phyloP scores from a whole-genome alignment of 1,139 yeast species.

The Kodamaea plutei region DNA sequence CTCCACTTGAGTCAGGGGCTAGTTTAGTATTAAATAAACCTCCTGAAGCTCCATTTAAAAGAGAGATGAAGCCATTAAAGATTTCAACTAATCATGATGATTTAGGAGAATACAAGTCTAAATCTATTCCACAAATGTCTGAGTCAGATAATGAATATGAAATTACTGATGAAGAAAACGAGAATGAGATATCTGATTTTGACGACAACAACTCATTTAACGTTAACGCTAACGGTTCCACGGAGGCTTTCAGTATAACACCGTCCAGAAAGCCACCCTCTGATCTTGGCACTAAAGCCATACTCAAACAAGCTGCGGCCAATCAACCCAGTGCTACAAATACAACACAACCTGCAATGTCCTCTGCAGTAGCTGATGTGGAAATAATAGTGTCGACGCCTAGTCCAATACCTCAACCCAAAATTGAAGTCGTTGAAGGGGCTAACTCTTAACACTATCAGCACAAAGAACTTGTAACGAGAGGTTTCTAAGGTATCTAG shows the following conservation, averaged over 20 bases:
- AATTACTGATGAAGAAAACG: constrained; percentile 28
- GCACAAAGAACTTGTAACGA: too few species aligned
- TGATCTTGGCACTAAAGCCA: not conserved
- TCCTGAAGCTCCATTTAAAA: constrained; percentile 17
- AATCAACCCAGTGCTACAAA: not conserved
- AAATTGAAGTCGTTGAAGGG: too few species aligned
- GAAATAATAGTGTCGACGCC: too few species aligned
- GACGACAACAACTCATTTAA: constrained; percentile 14
- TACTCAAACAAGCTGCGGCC: not conserved
- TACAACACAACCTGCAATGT: not conserved
- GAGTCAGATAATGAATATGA: constrained; percentile 32
- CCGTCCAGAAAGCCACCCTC: not conserved
- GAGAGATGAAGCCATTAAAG: constrained; percentile 60
- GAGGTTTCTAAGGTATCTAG: too few species aligned
- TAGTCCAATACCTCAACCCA: too few species aligned
- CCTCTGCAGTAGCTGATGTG: too few species aligned
- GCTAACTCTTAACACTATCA: too few species aligned
- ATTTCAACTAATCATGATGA: constrained; percentile 55
- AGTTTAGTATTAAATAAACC: constrained; percentile 12
- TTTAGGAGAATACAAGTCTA: constrained; percentile 32
- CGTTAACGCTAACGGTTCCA: constrained; percentile 5
- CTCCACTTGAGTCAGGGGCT: constrained; percentile 14
- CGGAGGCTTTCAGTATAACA: constrained; percentile 1
- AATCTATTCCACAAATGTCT: constrained; percentile 18
- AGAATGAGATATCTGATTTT: constrained; percentile 14